These are phyloP conservation scores for Globisporangium rhizosaccharum DNA, from an alignment of 352 stramenopile genomes.

Conservation along the genomic window DNA sequence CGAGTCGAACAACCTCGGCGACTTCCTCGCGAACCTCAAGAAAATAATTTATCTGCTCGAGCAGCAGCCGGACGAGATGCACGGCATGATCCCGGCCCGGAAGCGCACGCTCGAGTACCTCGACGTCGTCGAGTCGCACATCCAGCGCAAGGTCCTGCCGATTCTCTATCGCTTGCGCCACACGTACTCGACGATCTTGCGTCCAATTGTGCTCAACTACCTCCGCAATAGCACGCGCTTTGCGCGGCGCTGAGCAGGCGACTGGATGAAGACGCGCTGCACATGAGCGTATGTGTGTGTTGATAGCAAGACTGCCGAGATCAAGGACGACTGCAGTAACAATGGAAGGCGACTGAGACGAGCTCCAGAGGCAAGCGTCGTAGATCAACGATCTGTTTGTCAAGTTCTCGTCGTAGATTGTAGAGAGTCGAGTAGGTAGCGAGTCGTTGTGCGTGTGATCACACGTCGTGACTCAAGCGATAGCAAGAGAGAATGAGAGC, in stretches of 20 bases:
- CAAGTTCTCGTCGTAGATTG: not conserved
- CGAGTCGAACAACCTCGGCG: conserved; percentile 76
- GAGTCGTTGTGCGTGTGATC: too few species aligned
- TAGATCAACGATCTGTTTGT: not conserved
- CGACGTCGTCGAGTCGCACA: conserved; percentile 79
- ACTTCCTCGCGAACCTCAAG: conserved; percentile 83
- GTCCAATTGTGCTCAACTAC: conserved; percentile 74
- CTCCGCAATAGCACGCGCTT: conserved; percentile 62
- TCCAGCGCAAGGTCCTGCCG: conserved; percentile 76
- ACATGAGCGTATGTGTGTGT: too few species aligned
- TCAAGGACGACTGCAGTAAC: too few species aligned
- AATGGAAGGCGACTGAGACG: too few species aligned
- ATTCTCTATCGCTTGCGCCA: conserved; percentile 72
- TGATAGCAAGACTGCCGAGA: too few species aligned
- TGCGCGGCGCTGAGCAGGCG: conserved; percentile 26
- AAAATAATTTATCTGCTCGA: conserved; percentile 89
- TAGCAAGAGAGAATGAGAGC: too few species aligned
- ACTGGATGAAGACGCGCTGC: too few species aligned
- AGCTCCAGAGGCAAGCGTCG: too few species aligned
- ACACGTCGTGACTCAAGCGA: too few species aligned
- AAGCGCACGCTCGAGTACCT: conserved; percentile 77
- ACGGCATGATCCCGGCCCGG: conserved; percentile 62
- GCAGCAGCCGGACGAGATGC: conserved; percentile 68
- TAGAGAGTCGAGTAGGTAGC: too few species aligned
- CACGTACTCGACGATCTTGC: conserved; percentile 76